A percentile compares a stretch with the other conserved stretches of the same genome.
Evolutionary conservation across 371 early-diverging fungal species (phyloP).

Genomic region (Syncephalastrum sp.): DNA sequence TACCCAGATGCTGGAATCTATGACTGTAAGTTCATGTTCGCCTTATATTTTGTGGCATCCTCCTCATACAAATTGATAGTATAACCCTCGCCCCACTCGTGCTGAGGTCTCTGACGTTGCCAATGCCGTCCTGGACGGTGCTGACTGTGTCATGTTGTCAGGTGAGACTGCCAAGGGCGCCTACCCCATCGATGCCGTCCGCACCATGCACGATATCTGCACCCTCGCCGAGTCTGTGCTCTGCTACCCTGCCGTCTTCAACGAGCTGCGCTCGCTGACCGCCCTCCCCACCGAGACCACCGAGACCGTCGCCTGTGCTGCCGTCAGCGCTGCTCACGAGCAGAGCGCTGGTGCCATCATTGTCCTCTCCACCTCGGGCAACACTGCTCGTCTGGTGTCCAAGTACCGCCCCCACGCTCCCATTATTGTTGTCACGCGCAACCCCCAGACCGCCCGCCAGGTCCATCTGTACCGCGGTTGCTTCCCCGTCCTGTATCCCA

Average conservation of each 20-base stretch:
- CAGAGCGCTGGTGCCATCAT: conserved; percentile 87
- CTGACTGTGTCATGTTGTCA: conserved; percentile 98
- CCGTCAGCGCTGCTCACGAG: conserved; percentile 87
- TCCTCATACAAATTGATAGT: conserved; percentile 13
- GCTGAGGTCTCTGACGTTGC: conserved; percentile 99
- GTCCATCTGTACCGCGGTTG: conserved; percentile 88
- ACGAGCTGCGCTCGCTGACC: conserved; percentile 78
- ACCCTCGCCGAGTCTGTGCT: conserved; percentile 74
- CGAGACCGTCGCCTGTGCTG: conserved; percentile 94
- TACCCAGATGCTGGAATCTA: conserved; percentile 99
- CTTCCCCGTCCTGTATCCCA: conserved; percentile 84
- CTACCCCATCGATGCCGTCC: conserved; percentile 77
- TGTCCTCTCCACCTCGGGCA: conserved; percentile 76
- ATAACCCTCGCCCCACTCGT: conserved; percentile 95
- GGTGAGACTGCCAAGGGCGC: conserved; percentile 97
- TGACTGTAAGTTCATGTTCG: conserved; percentile 65
- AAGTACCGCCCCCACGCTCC: conserved; percentile 95
- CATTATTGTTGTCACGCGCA: conserved; percentile 88
- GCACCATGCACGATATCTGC: conserved; percentile 79
- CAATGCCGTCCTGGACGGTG: conserved; percentile 96
- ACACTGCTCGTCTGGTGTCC: conserved; percentile 88
- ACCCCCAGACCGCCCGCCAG: conserved; percentile 85
- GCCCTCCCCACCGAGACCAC: conserved; percentile 77
- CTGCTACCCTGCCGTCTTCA: conserved; percentile 78
- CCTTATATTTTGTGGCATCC: no score